These are phyloP conservation scores for Dysphania ambrosioides DNA, from an alignment of 148 eudicot genomes.

Conservation along the genomic window DNA sequence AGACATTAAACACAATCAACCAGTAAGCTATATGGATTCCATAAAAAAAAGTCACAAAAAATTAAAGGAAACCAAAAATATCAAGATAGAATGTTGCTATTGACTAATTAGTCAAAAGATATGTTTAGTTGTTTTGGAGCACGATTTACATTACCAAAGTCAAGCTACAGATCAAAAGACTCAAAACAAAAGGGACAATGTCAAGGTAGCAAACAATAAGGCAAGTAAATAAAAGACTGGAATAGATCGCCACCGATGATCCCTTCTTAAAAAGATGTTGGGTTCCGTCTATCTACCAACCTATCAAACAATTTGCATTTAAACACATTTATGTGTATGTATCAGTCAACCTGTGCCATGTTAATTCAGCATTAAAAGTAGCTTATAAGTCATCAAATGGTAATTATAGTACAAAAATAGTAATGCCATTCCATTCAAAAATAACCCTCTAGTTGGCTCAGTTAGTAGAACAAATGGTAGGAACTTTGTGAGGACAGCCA, in stretches of 20 bases:
- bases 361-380: background rate
- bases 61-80: background rate
- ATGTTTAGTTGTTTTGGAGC: no score
- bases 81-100: no score
- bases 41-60: background rate
- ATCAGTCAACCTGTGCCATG: background rate
- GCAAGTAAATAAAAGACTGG: no score
- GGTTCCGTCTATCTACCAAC: no score
- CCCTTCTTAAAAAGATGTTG: no score
- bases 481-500: background rate
- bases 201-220: background rate
- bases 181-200: background rate
- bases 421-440: background rate
- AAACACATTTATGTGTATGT: background rate
- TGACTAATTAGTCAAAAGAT: no score
- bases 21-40: background rate
- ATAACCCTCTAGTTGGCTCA: background rate
- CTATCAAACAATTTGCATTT: background rate
- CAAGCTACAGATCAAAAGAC: no score
- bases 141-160: background rate
- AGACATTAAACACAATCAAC: constrained; percentile 8
- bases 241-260: no score
- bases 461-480: background rate
- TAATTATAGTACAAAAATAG: no score
- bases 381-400: background rate